Evolutionary conservation across 2,329 filamentous ascomycete species (phyloP).

Genomic region (Ceratocystiopsis brevicomis): DNA sequence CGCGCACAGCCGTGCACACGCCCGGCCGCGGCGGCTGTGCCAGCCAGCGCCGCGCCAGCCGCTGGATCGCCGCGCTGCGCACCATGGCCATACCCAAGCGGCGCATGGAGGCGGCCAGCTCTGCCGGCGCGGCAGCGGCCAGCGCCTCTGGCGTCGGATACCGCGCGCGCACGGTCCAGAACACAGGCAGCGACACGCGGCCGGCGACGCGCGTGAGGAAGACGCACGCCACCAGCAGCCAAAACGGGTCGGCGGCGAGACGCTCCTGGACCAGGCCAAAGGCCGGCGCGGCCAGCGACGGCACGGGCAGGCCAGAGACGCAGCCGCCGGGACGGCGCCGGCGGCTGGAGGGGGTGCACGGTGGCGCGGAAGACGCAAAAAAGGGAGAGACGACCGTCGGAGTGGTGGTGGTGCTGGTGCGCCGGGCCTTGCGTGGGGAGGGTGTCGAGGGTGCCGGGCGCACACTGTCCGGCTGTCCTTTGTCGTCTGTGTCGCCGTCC

Average conservation of each 20-base stretch:
- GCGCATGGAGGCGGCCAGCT: slow-evolving; percentile 43
- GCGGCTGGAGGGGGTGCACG: background rate
- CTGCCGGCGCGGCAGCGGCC: slow-evolving; percentile 31
- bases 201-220: slow-evolving; percentile 72
- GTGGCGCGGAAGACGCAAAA: background rate
- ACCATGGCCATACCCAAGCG: slow-evolving; percentile 53
- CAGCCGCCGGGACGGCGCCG: slow-evolving; percentile 19
- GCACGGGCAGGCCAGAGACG: slow-evolving; percentile 43
- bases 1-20: slow-evolving; percentile 32
- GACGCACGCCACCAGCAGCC: slow-evolving; percentile 61
- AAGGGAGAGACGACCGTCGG: background rate
- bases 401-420: too few relatives aligned
- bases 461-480: slow-evolving; percentile 8
- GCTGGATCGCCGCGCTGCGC: slow-evolving; percentile 48
- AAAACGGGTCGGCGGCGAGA: slow-evolving; percentile 56
- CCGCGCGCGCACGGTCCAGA: slow-evolving; percentile 44
- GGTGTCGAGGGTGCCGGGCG: background rate
- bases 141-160: slow-evolving; percentile 51
- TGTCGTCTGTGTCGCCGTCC: background rate
- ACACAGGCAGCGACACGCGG: slow-evolving; percentile 53
- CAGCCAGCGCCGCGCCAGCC: slow-evolving; percentile 51
- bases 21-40: slow-evolving; percentile 39
- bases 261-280: slow-evolving; percentile 80
- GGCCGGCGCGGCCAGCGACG: slow-evolving; percentile 37
- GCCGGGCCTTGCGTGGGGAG: too few relatives aligned